Percentiles rank a stretch among this genome's conserved stretches.
Evolutionary conservation across 495 filamentous ascomycete species (phyloP).

Genomic region (Hypoxylon subgilvum): DNA sequence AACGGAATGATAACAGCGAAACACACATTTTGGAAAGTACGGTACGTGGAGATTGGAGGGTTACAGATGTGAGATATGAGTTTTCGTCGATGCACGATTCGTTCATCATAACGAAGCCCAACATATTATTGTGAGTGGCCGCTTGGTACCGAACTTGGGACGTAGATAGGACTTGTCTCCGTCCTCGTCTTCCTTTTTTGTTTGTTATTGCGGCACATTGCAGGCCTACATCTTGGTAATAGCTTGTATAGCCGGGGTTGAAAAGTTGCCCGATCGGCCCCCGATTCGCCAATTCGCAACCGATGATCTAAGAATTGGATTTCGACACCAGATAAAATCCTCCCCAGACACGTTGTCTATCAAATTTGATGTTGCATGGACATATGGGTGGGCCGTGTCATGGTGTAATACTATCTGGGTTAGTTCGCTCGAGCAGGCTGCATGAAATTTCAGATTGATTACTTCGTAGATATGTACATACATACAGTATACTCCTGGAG

Average conservation of each 20-base stretch:
- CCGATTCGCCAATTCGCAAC: slow-evolving; percentile 32
- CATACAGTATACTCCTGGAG: too few species aligned
- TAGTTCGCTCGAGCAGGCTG: slow-evolving; percentile 16
- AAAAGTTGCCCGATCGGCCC: slow-evolving; percentile 17
- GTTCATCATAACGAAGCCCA: slow-evolving; percentile 18
- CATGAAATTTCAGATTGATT: slow-evolving; percentile 20
- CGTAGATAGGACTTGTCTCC: slow-evolving; percentile 2
- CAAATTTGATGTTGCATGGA: slow-evolving; percentile 28
- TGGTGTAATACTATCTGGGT: slow-evolving; percentile 13
- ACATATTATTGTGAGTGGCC: slow-evolving; percentile 6
- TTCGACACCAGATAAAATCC: slow-evolving; percentile 8
- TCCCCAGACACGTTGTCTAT: slow-evolving; percentile 28
- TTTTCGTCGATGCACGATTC: slow-evolving; percentile 18
- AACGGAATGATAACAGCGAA: background rate
- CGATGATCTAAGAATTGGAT: slow-evolving; percentile 25
- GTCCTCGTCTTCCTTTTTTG: background rate
- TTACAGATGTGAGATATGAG: slow-evolving; percentile 9
- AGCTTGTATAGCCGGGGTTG: slow-evolving; percentile 15
- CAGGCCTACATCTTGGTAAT: slow-evolving; percentile 4
- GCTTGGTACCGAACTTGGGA: slow-evolving; percentile 9
- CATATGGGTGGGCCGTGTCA: background rate
- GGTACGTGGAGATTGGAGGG: slow-evolving; percentile 6
- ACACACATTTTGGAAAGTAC: background rate
- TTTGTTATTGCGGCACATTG: slow-evolving; percentile 4
- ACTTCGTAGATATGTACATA: too few species aligned